phyloP scores from a whole-genome alignment of 345 rosid species.

The Alliaria petiolata region DNA sequence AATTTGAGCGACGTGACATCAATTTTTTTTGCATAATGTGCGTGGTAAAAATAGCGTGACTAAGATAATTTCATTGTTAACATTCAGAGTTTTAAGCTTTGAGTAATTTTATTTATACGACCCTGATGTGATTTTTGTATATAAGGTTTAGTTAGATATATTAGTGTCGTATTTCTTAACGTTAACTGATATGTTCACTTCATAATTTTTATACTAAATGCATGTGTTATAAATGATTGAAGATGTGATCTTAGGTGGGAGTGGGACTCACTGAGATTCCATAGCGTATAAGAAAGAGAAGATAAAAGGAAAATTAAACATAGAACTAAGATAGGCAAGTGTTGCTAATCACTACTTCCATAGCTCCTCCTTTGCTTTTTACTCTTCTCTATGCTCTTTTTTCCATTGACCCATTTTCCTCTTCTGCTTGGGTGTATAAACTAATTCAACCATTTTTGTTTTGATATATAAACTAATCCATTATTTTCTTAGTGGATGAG shows the following conservation, averaged over 20 bases:
- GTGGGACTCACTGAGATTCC: slow-evolving; percentile 29
- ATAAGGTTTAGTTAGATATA: background rate
- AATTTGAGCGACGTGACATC: background rate
- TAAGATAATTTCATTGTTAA: background rate
- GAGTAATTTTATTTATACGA: too few species aligned
- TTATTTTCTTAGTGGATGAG: slow-evolving; percentile 8
- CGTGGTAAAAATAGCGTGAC: background rate
- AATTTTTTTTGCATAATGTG: background rate
- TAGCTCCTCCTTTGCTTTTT: slow-evolving; percentile 24
- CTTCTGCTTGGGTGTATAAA: slow-evolving; percentile 29
- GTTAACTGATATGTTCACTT: background rate
- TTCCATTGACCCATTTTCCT: slow-evolving; percentile 22
- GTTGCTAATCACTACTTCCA: slow-evolving; percentile 32
- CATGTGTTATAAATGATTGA: slow-evolving; percentile 30
- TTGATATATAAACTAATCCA: slow-evolving; percentile 6
- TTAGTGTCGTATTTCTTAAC: background rate
- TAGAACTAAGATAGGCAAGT: slow-evolving; percentile 28
- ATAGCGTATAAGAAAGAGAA: slow-evolving; percentile 16
- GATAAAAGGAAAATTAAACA: slow-evolving; percentile 8
- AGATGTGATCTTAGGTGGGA: slow-evolving; percentile 32
- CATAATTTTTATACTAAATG: background rate
- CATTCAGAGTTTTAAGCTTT: background rate
- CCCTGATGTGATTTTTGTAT: too few species aligned
- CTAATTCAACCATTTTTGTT: slow-evolving; percentile 12
- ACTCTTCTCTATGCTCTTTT: slow-evolving; percentile 28